Base-by-base conservation (phyloP, 106 monocot genomes). In the Allium sativum region DNA sequence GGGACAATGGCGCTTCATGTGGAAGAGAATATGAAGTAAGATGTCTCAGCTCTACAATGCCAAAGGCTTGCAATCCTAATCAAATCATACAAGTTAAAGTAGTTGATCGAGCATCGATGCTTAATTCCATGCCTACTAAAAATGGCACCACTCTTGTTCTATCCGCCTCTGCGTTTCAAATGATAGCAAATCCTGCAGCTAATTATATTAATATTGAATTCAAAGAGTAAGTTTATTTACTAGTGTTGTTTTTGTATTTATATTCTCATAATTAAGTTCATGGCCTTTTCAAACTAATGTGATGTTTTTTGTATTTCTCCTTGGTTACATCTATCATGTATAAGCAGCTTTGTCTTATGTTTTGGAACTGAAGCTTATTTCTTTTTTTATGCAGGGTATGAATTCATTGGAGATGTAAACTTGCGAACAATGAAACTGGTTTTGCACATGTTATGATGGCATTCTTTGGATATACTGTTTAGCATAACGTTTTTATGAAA, bases 1-100 rank as follows among this genome's bases (percentile, higher is more conserved):
- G 85, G 85, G 72, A 81, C 68, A 78, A 77, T 53, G 77, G 77
- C 4, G 80, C 72, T 0, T 45, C 85, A 1, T 85, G 85, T 47
- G 80, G 85, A 46, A 66, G 85, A 19, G 10, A 46, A 57, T 85
- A 85, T 61, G 9, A 42, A 42, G 77, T 85, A 1, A 67, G 68
- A 12, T 85, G 85, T 63, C 71, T 85, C 18, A 85, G 82, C 80
- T 74, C 80, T 10, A 40, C 52, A 16, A 64, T 21, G 16, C 65
- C 70, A 13, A 40, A 50, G 3, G 77, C 80, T 0, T 84, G 84
- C 42, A 16, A 42, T 7, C 2, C 3, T 8, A 17, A 10, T 8
- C 55, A 21, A 42, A 63, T 46, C 10, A 67, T 57, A 12, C 21
- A 44, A 55, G 71, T 84, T 0, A 65, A 16, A 64, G 57, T 84